phyloP scores from a whole-genome alignment of 192 early-diverging fungal species.

The Coemansia sp. region DNA sequence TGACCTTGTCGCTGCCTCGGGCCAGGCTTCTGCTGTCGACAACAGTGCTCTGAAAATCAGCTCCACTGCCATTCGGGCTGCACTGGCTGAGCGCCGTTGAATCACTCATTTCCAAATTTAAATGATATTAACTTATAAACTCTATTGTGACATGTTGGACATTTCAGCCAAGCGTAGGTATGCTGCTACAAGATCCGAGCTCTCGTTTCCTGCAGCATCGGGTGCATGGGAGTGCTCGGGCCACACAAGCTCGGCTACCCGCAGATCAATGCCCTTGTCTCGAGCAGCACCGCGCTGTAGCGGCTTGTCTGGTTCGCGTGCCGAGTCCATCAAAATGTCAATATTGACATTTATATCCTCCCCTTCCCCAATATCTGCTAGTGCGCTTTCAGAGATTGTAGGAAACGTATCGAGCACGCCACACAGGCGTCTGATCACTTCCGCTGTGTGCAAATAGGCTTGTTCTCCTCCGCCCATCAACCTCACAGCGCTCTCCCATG shows the following conservation, averaged over 20 bases:
- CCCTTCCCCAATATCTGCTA: too few relatives aligned
- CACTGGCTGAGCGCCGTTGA: conserved; percentile 36
- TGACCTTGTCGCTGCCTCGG: conserved; percentile 60
- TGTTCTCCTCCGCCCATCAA: conserved; percentile 19
- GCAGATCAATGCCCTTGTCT: conserved; percentile 3
- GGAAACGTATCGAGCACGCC: conserved; percentile 1
- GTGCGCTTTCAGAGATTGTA: neutral
- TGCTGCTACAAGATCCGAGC: conserved; percentile 19
- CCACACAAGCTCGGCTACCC: conserved; percentile 7
- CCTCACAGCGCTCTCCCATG: conserved; percentile 32
- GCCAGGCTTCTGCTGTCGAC: conserved; percentile 26
- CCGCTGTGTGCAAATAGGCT: conserved; percentile 22
- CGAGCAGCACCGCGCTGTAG: neutral
- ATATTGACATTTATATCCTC: neutral
- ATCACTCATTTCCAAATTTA: too few relatives aligned
- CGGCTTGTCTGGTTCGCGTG: neutral
- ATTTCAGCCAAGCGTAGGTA: conserved; percentile 21
- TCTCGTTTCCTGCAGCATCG: neutral
- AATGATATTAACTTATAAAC: neutral
- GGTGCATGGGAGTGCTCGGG: neutral
- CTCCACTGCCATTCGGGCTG: conserved; percentile 68
- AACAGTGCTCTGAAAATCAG: conserved; percentile 63
- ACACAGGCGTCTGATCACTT: conserved; percentile 33
- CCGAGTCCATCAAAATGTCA: neutral
- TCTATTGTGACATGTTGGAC: neutral